These are phyloP conservation scores for Dioscorea cayenensis DNA, from an alignment of 116 monocot species.

Conservation along the genomic window DNA sequence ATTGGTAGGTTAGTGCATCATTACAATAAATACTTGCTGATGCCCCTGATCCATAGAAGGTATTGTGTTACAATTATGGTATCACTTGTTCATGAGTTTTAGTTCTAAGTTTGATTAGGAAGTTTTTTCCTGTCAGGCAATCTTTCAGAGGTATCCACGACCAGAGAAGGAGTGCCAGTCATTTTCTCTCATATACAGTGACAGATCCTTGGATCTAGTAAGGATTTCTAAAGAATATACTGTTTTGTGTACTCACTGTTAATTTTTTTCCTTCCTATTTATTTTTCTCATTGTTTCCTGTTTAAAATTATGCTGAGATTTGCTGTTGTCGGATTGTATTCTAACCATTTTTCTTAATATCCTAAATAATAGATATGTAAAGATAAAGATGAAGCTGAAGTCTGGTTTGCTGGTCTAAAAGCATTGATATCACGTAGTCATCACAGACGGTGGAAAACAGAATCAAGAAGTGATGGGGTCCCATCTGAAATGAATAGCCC, in stretches of 20 bases:
- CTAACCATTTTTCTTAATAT: neutral
- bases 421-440: conserved; percentile 83
- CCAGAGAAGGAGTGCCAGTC: conserved; percentile 99
- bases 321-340: neutral
- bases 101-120: neutral
- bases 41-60: too few species aligned
- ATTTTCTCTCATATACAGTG: conserved; percentile 89
- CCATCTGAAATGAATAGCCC: conserved; percentile 85
- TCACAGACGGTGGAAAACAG: conserved; percentile 73
- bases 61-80: neutral
- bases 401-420: conserved; percentile 97
- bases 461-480: conserved; percentile 80
- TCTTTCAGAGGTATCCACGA: conserved; percentile 95
- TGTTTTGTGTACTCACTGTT: neutral
- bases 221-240: conserved; percentile 9
- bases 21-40: too few species aligned
- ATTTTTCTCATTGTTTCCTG: neutral
- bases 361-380: conserved; percentile 76
- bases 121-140: conserved; percentile 48
- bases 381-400: conserved; percentile 99
- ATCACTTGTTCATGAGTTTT: neutral
- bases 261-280: neutral
- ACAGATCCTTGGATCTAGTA: conserved; percentile 95
- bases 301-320: neutral
- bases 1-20: too few species aligned